phyloP scores from a whole-genome alignment of 1,139 yeast genomes.

The Taphrina populina region DNA sequence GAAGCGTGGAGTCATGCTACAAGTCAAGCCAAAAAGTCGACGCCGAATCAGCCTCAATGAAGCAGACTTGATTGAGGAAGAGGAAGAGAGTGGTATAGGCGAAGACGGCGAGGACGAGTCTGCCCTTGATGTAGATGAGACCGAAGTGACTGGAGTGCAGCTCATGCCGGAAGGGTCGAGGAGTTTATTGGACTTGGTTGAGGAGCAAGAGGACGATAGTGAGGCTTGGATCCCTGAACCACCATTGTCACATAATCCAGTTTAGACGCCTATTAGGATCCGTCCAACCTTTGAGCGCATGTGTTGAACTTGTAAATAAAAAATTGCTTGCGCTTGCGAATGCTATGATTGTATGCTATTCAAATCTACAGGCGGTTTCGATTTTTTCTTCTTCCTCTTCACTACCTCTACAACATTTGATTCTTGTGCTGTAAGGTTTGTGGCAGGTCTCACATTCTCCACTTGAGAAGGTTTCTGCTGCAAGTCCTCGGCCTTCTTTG shows the following conservation, averaged over 20 bases:
- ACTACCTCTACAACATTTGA: slow-evolving; percentile 14
- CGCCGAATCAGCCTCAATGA: slow-evolving; percentile 23
- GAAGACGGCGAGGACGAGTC: slow-evolving; percentile 10
- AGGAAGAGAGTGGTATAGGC: slow-evolving; percentile 12
- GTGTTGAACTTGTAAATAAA: too few relatives aligned
- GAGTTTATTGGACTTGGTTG: slow-evolving; percentile 8
- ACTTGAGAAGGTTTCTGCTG: too few relatives aligned
- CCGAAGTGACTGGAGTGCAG: slow-evolving; percentile 5
- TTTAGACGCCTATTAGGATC: too few relatives aligned
- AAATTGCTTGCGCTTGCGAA: too few relatives aligned
- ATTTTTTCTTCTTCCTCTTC: slow-evolving; percentile 15
- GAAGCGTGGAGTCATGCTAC: slow-evolving; percentile 21
- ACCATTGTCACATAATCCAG: too few relatives aligned
- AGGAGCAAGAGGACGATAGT: slow-evolving; percentile 1
- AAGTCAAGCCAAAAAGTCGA: background rate
- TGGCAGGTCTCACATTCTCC: too few relatives aligned
- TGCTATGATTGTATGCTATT: too few relatives aligned
- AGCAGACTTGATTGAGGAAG: slow-evolving; percentile 18
- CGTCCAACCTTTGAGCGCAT: too few relatives aligned
- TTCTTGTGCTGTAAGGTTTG: too few relatives aligned
- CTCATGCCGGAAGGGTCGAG: background rate
- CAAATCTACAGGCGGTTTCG: slow-evolving; percentile 1
- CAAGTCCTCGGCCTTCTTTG: slow-evolving; percentile 3
- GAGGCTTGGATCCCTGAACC: too few relatives aligned
- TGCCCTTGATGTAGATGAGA: slow-evolving; percentile 16